Conservation (phyloP, 2,329 filamentous ascomycete genomes). For the Fusarium chuoi region DNA sequence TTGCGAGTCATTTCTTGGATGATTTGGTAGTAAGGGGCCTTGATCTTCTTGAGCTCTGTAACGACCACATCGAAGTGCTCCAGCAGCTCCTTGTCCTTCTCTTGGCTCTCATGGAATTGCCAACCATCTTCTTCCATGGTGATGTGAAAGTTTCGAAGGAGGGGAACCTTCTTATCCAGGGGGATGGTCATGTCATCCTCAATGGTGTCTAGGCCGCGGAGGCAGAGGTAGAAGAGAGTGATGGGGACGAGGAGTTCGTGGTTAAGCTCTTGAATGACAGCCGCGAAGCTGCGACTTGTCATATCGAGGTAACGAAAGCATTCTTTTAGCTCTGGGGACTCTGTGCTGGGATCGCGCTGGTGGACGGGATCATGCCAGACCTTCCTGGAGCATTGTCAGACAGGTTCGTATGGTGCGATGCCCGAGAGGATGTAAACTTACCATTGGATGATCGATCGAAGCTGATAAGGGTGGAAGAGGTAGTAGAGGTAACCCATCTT, state of each 20-base stretch:
- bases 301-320: slow-evolving; percentile 88
- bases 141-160: slow-evolving; percentile 84
- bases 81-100: slow-evolving; percentile 93
- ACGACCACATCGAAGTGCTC: slow-evolving; percentile 92
- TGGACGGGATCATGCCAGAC: slow-evolving; percentile 96
- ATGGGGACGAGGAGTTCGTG: slow-evolving; percentile 92
- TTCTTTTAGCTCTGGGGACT: slow-evolving; percentile 76
- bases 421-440: slow-evolving; percentile 53
- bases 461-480: slow-evolving; percentile 77
- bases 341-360: slow-evolving; percentile 79
- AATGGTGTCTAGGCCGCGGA: slow-evolving; percentile 95
- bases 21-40: slow-evolving; percentile 83
- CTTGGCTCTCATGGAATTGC: slow-evolving; percentile 88
- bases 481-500: slow-evolving; percentile 77
- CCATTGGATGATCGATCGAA: slow-evolving; percentile 91
- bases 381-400: slow-evolving; percentile 70
- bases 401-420: neutral
- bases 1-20: slow-evolving; percentile 92
- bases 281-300: slow-evolving; percentile 92
- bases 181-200: slow-evolving; percentile 98
- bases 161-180: slow-evolving; percentile 82
- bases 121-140: slow-evolving; percentile 86
- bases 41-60: slow-evolving; percentile 86
- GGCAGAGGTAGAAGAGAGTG: slow-evolving; percentile 89
- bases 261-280: slow-evolving; percentile 95